phyloP scores from a whole-genome alignment of 345 rosid genomes.

The Jatropha curcas region DNA sequence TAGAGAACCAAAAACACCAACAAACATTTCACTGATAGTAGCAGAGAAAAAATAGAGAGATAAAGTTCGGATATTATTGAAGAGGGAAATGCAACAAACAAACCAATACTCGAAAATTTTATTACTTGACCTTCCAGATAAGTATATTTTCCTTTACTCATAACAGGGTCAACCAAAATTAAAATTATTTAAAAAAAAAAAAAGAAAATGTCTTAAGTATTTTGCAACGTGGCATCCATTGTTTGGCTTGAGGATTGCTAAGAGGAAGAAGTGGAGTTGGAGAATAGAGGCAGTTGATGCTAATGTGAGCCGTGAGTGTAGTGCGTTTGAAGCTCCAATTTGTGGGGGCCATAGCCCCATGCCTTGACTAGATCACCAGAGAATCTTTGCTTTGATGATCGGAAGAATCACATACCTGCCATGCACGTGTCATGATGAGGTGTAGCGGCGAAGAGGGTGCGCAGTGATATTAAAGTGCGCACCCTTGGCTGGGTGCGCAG shows the following conservation, averaged over 20 bases:
- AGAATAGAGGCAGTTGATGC: not conserved
- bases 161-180: not conserved
- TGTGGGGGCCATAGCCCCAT: not conserved
- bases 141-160: not conserved
- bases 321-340: not conserved
- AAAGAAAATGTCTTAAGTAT: not conserved
- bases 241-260: constrained; percentile 9
- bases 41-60: not conserved
- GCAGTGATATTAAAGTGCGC: no score
- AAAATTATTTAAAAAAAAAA: no score
- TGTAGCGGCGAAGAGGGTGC: not conserved
- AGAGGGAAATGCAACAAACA: not conserved
- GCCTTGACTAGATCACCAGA: no score
- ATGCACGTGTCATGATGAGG: constrained; percentile 12
- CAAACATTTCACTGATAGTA: constrained; percentile 10
- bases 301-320: not conserved
- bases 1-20: constrained; percentile 1
- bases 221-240: constrained; percentile 8
- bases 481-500: not conserved
- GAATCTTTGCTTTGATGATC: not conserved
- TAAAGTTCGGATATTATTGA: not conserved
- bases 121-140: not conserved
- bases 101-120: not conserved
- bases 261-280: no score
- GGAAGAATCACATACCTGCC: not conserved